Conservation (phyloP, 495 filamentous ascomycete genomes). For the Xylaria acuta region DNA sequence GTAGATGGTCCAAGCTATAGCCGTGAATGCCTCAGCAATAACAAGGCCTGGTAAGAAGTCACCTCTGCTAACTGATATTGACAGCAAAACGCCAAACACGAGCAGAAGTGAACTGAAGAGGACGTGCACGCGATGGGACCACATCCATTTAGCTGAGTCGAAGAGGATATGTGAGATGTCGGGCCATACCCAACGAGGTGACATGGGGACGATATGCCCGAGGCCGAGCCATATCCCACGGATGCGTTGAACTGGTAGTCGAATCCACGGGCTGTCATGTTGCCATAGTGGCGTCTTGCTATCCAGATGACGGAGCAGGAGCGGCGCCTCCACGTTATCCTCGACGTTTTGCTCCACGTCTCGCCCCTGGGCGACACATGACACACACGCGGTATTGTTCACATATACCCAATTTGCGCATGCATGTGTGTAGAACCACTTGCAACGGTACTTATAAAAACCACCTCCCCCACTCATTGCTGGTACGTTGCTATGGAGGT, state of each 20-base stretch:
- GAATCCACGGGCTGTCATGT: constrained; percentile 13
- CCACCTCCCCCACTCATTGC: constrained; percentile 64
- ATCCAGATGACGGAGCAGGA: neutral
- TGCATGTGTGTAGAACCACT: constrained; percentile 63
- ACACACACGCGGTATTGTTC: constrained; percentile 63
- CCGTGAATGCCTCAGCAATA: neutral
- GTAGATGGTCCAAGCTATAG: neutral
- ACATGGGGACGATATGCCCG: too few relatives aligned
- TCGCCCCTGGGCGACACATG: too few relatives aligned
- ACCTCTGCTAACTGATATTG: neutral
- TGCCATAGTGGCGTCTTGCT: constrained; percentile 12
- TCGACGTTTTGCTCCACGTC: too few relatives aligned
- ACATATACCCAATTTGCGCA: constrained; percentile 68
- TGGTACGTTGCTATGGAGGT: constrained; percentile 11
- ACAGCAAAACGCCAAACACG: neutral
- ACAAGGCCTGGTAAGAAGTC: neutral
- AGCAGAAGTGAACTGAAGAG: neutral
- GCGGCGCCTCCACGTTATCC: constrained; percentile 1
- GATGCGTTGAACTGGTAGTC: neutral
- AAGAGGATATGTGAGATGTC: too few relatives aligned
- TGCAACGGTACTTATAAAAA: constrained; percentile 68
- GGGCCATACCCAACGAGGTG: too few relatives aligned
- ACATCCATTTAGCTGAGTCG: too few relatives aligned
- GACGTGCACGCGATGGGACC: neutral
- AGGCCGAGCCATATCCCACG: neutral